Base-by-base conservation (phyloP, 2,329 filamentous ascomycete genomes). In the Verticillium dahliae region DNA sequence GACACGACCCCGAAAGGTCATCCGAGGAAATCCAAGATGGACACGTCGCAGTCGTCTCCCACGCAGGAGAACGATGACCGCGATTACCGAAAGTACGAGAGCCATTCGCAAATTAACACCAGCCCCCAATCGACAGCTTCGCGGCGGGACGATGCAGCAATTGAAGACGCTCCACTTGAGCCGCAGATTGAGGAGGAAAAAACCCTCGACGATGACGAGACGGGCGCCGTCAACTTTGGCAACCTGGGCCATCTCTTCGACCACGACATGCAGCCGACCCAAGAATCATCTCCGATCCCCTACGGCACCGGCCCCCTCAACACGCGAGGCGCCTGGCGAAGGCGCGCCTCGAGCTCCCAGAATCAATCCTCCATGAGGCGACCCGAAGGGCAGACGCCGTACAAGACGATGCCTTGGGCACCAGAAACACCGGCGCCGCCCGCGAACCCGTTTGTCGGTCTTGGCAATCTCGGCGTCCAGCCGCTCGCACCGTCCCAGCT, bases 51-150 rank as follows among this genome's bases (percentile, higher is more conserved):
- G 50, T 77, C 80, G 61, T 83, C 82, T 10, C 80, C 80, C 1
- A 86, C 84, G 1, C 84, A 86, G 70, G 74, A 78, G 62, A 86
- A 86, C 65, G 78, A 80, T 55, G 82, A 77, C 56, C 80, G 83
- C 41, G 84, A 84, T 70, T 86, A 86, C 66, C 78, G 65, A 54
- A 60, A 58, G 38, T 69, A 72, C 38, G 73, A 76, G 37, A 66
- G 57, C 10, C 61, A 54, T 5, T 62, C 63, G n/a, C 58, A 67
- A 18, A 45, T 62, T 3, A 33, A 54, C 34, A 66, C 56, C 31
- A 68, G 61, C 39, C 62, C 60, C 13, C 54, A 22, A 6, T 56
- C 54, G 4, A 34, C 18, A 11, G 15, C 54, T 10, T 56, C 59
- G 57, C 45, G 22, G 9, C 45, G 45, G 10, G 13, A 52, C 18